phyloP scores from a whole-genome alignment of 352 stramenopile genomes.

The Pythium aquatile region DNA sequence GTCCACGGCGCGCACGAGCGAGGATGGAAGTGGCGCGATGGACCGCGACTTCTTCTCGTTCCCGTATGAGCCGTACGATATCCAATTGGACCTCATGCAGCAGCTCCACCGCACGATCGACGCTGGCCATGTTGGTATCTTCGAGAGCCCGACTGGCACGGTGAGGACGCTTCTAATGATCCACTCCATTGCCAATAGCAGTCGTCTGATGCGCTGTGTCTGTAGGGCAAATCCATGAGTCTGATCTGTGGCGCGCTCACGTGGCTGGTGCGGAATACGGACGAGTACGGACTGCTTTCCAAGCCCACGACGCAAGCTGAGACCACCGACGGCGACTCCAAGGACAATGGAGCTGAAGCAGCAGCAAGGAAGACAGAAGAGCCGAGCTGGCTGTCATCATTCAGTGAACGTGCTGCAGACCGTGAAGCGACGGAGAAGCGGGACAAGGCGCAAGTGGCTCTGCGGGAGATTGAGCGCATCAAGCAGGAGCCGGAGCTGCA shows the following conservation, averaged over 20 bases:
- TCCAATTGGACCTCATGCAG: slow-evolving; percentile 88
- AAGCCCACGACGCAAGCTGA: slow-evolving; percentile 12
- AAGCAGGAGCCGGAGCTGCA: slow-evolving; percentile 41
- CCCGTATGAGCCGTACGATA: slow-evolving; percentile 89
- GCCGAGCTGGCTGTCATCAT: slow-evolving; percentile 59
- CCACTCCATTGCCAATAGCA: not conserved
- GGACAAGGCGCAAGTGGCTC: slow-evolving; percentile 37
- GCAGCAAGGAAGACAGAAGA: slow-evolving; percentile 25
- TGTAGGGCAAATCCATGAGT: slow-evolving; percentile 89
- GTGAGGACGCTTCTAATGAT: slow-evolving; percentile 23
- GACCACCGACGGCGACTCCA: not conserved
- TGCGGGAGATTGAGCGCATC: slow-evolving; percentile 59
- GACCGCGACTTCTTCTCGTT: slow-evolving; percentile 83
- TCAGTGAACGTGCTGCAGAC: slow-evolving; percentile 48
- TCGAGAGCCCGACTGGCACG: slow-evolving; percentile 91
- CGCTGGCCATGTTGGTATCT: slow-evolving; percentile 83
- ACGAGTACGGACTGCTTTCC: slow-evolving; percentile 62
- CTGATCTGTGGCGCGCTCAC: slow-evolving; percentile 88
- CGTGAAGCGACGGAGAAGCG: slow-evolving; percentile 48
- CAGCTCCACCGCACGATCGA: slow-evolving; percentile 86
- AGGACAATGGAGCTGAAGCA: slow-evolving; percentile 13
- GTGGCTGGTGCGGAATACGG: slow-evolving; percentile 78
- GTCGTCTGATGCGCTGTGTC: not conserved
- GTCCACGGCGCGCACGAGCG: not conserved
- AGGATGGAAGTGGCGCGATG: slow-evolving; percentile 7